Evolutionary conservation across 2,329 filamentous ascomycete genomes (phyloP), one percentile per base, ranked within the genome.

Genomic region (Seiridium unicorne): DNA sequence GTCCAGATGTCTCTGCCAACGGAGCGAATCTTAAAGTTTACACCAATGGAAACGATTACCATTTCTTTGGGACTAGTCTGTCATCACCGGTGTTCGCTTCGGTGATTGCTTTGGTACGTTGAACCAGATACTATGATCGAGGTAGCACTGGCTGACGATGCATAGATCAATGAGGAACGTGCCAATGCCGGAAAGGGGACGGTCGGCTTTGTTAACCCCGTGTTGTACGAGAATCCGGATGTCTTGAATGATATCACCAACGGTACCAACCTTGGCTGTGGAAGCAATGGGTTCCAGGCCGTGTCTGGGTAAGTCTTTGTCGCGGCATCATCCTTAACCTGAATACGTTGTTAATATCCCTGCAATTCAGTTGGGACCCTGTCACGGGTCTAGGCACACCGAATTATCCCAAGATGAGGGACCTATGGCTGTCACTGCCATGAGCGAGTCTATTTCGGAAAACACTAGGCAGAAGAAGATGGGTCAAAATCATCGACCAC

Each of bases 31-130:
- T 54, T 13, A 13, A 9, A 13, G 55, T 57, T 5, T 40, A 18
- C 42, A 44, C 53, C 26, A 55, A 59, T 11, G 57, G 49, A 4
- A 36, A 47, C 36, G 11, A 46, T 26, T 51, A 48, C 31, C 48
- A 47, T 40, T 55, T 59, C n/a, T 59, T 47, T 44, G 58, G 31
- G 64, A 68, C 0, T 72, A 81, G 51, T 7, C 82, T 82, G 35
- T 79, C 84, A 0, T 70, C 81, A 0, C 87, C 87, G 0, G 72
- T 82, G 0, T 81, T 84, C 5, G 79, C 83, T 0, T 82, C 76
- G 9, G 75, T 89, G 55, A 75, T 89, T 36, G 74, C 81, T 0
- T 76, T 89, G 3, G 73, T 89, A 58, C 31, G 47, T 4, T 5
- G 26, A 49, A 18, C 26, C 11, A 40, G 18, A 26, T 32, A 31